A percentile compares a stretch with the other conserved stretches of the same genome.
Conservation (phyloP, 2,329 filamentous ascomycete genomes). For the Colletotrichum sp. region DNA sequence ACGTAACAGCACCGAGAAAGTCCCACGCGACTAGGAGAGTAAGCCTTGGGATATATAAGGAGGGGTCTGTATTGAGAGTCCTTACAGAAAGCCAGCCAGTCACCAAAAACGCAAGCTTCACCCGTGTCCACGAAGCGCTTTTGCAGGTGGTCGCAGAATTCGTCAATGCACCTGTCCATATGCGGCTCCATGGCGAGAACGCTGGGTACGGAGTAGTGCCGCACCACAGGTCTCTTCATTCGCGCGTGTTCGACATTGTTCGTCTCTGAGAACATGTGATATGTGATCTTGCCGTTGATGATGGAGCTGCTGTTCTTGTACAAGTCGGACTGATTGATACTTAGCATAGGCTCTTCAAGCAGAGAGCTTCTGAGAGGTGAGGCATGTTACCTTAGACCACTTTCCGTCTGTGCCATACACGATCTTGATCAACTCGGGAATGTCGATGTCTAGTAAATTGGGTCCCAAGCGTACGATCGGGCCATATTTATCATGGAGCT, state of each 20-base stretch:
- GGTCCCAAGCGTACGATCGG: slow-evolving; percentile 33
- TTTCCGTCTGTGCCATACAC: slow-evolving; percentile 31
- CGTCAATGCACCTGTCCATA: slow-evolving; percentile 32
- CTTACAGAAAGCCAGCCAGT: slow-evolving; percentile 31
- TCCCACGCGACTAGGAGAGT: slow-evolving; percentile 37
- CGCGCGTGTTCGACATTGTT: slow-evolving; percentile 35
- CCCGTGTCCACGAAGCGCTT: slow-evolving; percentile 30
- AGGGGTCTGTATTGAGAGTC: neutral
- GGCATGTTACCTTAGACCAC: slow-evolving; percentile 23
- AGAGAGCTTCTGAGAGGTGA: neutral
- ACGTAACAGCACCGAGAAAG: slow-evolving; percentile 44
- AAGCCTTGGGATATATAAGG: neutral
- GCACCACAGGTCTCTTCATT: slow-evolving; percentile 40
- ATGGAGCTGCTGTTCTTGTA: slow-evolving; percentile 39
- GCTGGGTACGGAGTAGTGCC: slow-evolving; percentile 36
- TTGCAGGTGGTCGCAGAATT: slow-evolving; percentile 33
- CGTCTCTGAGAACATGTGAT: slow-evolving; percentile 41
- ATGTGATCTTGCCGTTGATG: slow-evolving; percentile 37
- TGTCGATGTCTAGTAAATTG: slow-evolving; percentile 30
- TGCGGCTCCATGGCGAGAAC: slow-evolving; percentile 33
- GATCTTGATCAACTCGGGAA: slow-evolving; percentile 30
- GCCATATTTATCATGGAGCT: slow-evolving; percentile 34
- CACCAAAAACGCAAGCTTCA: slow-evolving; percentile 22
- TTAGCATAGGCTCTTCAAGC: neutral
- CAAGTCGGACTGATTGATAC: slow-evolving; percentile 36